Percentiles rank a stretch among this genome's conserved stretches.
Conservation (phyloP, 83 land plant genomes). For the Diphasiastrum complanatum region DNA sequence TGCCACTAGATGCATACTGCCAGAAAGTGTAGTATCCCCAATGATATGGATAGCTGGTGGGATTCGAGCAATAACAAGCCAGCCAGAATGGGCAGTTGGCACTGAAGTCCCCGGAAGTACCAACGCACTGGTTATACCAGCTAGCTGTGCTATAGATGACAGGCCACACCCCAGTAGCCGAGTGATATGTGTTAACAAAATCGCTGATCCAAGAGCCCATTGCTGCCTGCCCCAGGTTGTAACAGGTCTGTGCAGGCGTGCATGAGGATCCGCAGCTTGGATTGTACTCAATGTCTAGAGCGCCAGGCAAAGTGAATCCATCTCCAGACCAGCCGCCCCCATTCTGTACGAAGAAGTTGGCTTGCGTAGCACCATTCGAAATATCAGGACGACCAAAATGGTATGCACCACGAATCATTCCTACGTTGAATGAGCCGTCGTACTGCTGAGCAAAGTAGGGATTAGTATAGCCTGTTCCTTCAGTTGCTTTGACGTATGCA, state of each 20-base stretch:
- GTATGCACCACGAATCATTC: conserved; percentile 7
- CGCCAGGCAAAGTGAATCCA: not conserved
- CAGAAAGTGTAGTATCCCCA: conserved; percentile 10
- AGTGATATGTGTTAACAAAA: not conserved
- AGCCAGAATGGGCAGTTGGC: too few relatives aligned
- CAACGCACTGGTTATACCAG: not conserved
- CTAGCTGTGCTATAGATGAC: not conserved
- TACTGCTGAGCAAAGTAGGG: conserved; percentile 5
- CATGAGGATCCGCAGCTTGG: not conserved
- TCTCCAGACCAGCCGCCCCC: conserved; percentile 6
- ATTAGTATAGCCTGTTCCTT: not conserved
- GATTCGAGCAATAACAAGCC: too few relatives aligned
- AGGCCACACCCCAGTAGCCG: not conserved
- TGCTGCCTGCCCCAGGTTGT: not conserved
- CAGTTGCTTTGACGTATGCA: conserved; percentile 7
- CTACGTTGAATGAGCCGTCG: not conserved
- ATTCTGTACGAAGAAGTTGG: not conserved
- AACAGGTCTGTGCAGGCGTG: too few relatives aligned
- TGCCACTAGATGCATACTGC: not conserved
- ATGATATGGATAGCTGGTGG: not conserved
- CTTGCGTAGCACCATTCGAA: conserved; percentile 2
- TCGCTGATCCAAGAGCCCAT: not conserved
- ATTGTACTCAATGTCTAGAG: not conserved
- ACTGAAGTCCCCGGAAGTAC: conserved; percentile 2
- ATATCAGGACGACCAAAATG: too few relatives aligned